Conservation (phyloP, 257 asterid species). For the Henckelia pumila region DNA sequence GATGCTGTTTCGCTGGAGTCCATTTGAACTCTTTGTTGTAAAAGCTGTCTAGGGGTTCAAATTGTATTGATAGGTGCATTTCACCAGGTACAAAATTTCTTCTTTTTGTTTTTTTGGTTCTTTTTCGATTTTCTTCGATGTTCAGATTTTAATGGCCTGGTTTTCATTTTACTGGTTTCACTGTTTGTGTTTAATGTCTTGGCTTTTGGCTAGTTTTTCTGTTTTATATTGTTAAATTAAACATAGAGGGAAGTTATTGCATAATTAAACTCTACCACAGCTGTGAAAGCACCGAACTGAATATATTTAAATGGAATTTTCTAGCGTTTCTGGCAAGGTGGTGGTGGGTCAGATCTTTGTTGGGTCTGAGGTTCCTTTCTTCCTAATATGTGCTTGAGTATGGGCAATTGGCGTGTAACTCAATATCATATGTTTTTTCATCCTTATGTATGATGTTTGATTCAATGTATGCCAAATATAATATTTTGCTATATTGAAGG, state of each 20-base stretch:
- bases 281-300: neutral
- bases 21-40: neutral
- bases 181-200: neutral
- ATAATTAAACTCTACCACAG: neutral
- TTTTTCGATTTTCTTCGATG: neutral
- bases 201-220: neutral
- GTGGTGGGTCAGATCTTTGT: slow-evolving; percentile 13
- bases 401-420: neutral
- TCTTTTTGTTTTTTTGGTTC: neutral
- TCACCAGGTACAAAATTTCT: slow-evolving; percentile 21
- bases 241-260: neutral
- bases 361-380: neutral
- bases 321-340: neutral
- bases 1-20: neutral
- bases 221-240: neutral
- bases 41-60: neutral
- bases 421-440: neutral
- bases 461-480: neutral
- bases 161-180: neutral
- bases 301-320: neutral
- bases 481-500: slow-evolving; percentile 5
- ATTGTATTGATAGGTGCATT: neutral
- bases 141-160: neutral
- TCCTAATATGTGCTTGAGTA: neutral
- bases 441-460: neutral